phyloP scores from a whole-genome alignment of 345 rosid species.

The Excoecaria agallocha region DNA sequence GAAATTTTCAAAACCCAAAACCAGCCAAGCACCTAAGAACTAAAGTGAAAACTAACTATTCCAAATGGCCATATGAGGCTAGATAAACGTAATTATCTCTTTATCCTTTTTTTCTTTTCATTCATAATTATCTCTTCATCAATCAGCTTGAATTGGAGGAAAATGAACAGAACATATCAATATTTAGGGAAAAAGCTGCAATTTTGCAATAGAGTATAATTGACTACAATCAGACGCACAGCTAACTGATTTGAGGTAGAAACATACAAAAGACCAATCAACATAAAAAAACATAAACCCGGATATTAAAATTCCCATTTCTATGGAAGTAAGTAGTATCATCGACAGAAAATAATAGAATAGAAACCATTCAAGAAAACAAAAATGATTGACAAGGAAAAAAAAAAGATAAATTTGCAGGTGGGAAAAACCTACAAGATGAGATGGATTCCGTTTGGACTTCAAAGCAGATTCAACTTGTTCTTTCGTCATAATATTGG shows the following conservation, averaged over 20 bases:
- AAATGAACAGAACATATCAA: background rate
- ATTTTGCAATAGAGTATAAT: background rate
- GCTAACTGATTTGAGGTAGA: too few relatives aligned
- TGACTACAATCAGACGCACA: background rate
- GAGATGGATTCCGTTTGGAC: slow-evolving; percentile 63
- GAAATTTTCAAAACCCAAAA: background rate
- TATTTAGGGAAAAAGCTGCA: background rate
- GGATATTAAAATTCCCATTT: background rate
- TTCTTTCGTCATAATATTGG: slow-evolving; percentile 76
- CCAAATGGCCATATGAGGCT: background rate
- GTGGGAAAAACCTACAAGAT: slow-evolving; percentile 45
- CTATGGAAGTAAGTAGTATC: background rate
- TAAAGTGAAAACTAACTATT: background rate
- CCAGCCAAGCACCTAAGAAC: background rate
- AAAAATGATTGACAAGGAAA: background rate
- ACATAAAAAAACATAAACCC: too few relatives aligned
- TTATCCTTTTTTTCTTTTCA: too few relatives aligned
- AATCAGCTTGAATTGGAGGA: too few relatives aligned
- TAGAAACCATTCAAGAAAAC: too few relatives aligned
- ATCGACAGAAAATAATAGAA: background rate
- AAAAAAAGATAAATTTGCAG: background rate
- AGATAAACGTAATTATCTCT: too few relatives aligned
- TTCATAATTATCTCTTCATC: too few relatives aligned
- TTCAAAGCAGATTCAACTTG: slow-evolving; percentile 67
- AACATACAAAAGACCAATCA: too few relatives aligned